Base-by-base conservation (phyloP, 768 basidiomycete genomes). In the Candolleomyces eurysporus region DNA sequence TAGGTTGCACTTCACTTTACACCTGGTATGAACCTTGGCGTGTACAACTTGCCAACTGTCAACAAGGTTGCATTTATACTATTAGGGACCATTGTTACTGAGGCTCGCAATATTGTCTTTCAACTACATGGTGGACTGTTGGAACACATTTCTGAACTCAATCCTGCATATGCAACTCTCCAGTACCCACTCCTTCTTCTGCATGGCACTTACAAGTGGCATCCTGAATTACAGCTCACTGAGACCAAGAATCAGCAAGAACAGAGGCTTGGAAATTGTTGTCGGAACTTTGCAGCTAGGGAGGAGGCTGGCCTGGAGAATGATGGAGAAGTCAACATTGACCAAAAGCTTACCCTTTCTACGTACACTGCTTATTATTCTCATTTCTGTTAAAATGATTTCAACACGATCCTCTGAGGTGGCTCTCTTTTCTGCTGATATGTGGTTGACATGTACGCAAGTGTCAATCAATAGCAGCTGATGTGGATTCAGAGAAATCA, bases 161-260 rank as follows among this genome's bases (percentile, higher is more conserved):
- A 78, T 62, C 70, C 74, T 3, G 57, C 66, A 0, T 84, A 82
- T 62, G 31, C 62, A 0, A 63, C 79, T 0, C 67, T 83, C 0
- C 75, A 80, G 14, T 82, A 81, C 76, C 73, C 77, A 0, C 63
- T 84, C 0, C 68, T 84, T 1, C 81, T 82, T 69, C 76, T 80
- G 3, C 16, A 53, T 42, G 78, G 79, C 2, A 36, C 36, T 5
- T 36, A 2, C 3, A 1, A 36, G 2, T 83, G 76, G 79, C 75
- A 82, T 70, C 81, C 79, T 36, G 69, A 73, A 3, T 80, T 84
- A 69, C 75, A 76, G 8, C 36, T 66, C 73, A 72, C 55, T 65
- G 56, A 74, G 13, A 57, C 59, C 10, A 58, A 61, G 2, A 60
- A 65, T 0, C 26, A 68, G 19, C 22, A 66, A 10, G 74, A 75